These are phyloP conservation scores for Epichloe sp. DNA, from an alignment of 2,329 filamentous ascomycete species.

Conservation along the genomic window DNA sequence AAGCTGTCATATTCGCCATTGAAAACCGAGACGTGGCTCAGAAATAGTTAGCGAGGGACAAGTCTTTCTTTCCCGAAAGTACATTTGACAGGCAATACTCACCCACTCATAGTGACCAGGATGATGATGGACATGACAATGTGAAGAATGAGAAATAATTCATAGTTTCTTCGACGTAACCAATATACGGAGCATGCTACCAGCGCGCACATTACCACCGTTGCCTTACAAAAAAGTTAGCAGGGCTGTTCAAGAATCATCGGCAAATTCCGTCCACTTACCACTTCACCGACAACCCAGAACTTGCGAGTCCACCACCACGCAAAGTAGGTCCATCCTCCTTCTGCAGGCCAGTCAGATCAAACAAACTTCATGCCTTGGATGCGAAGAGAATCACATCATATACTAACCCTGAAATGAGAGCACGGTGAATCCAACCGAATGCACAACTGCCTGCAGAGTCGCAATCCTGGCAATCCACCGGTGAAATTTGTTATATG, in stretches of 20 bases:
- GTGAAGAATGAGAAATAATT: constrained; percentile 35
- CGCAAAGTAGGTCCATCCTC: constrained; percentile 22
- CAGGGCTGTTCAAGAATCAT: background rate
- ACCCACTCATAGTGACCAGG: constrained; percentile 38
- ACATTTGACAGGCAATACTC: constrained; percentile 12
- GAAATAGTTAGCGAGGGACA: background rate
- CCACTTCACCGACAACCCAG: constrained; percentile 36
- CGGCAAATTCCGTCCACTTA: constrained; percentile 8
- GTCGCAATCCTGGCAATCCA: constrained; percentile 52
- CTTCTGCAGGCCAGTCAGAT: constrained; percentile 16
- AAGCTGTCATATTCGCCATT: constrained; percentile 32
- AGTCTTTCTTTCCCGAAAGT: no score
- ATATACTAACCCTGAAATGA: constrained; percentile 21
- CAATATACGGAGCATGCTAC: constrained; percentile 36
- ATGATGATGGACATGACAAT: constrained; percentile 37
- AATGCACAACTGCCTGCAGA: constrained; percentile 49
- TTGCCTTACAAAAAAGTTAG: constrained; percentile 23
- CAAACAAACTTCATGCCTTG: background rate
- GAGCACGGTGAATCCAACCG: constrained; percentile 41
- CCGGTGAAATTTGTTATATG: constrained; percentile 55
- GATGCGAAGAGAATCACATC: accelerated
- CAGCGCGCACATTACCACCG: constrained; percentile 30
- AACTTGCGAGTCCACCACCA: constrained; percentile 30
- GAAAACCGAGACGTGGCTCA: constrained; percentile 39
- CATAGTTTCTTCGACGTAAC: constrained; percentile 39